Evolutionary conservation across 805 yeast genomes (phyloP).

Genomic region (Saturnispora quitensis): DNA sequence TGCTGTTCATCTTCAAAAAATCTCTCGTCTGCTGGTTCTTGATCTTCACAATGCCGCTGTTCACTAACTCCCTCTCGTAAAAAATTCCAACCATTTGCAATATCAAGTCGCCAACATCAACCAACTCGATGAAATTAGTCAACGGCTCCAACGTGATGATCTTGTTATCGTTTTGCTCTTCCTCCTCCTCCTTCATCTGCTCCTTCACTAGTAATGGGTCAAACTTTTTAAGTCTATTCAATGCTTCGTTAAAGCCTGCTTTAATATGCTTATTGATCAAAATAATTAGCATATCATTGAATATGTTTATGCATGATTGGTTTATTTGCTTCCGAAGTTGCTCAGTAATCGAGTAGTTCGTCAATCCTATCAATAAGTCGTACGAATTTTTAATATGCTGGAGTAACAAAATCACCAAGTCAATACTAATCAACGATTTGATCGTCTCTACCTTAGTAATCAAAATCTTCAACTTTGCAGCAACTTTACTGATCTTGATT

Average conservation of each 20-base stretch:
- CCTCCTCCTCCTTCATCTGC: slow-evolving; percentile 6
- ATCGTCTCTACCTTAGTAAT: slow-evolving; percentile 67
- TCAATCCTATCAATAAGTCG: slow-evolving; percentile 45
- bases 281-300: slow-evolving; percentile 52
- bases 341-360: slow-evolving; percentile 23
- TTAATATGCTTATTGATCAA: slow-evolving; percentile 70
- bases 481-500: slow-evolving; percentile 47
- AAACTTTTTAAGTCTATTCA: slow-evolving; percentile 58
- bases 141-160: slow-evolving; percentile 62
- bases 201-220: slow-evolving; percentile 40
- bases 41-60: slow-evolving; percentile 38
- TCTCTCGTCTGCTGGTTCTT: slow-evolving; percentile 54
- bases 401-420: slow-evolving; percentile 62
- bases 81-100: slow-evolving; percentile 89
- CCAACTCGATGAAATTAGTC: slow-evolving; percentile 78
- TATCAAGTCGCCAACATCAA: slow-evolving; percentile 85
- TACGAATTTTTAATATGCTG: slow-evolving; percentile 60
- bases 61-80: slow-evolving; percentile 72
- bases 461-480: slow-evolving; percentile 72
- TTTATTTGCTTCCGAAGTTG: slow-evolving; percentile 27
- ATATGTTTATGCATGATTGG: slow-evolving; percentile 45
- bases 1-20: slow-evolving; percentile 66
- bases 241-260: slow-evolving; percentile 78
- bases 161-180: slow-evolving; percentile 8
- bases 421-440: slow-evolving; percentile 70